Conservation (phyloP, 148 eudicot genomes). For the Talinum fruticosum region DNA sequence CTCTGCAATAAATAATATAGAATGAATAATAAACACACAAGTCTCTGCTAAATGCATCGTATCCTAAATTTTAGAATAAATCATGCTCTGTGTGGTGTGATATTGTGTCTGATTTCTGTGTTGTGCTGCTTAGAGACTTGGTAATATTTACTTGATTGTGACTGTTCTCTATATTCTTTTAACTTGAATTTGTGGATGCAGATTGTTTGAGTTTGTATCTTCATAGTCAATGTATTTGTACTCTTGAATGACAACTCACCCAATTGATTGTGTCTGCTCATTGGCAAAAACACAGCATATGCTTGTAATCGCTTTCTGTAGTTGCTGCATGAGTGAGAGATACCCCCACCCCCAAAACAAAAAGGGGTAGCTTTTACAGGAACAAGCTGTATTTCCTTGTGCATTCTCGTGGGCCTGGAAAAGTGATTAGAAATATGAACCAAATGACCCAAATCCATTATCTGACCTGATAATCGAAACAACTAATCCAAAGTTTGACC, state of each 20-base stretch:
- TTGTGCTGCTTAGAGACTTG: background rate
- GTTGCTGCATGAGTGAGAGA: too few species aligned
- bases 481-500: too few species aligned
- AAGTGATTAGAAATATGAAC: too few species aligned
- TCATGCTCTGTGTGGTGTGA: background rate
- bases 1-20: background rate
- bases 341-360: too few species aligned
- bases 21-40: too few species aligned
- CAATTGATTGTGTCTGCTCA: background rate
- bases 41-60: too few species aligned
- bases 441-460: too few species aligned
- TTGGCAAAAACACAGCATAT: background rate
- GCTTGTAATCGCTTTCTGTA: background rate
- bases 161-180: background rate
- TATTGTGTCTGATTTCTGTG: background rate
- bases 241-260: background rate
- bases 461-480: too few species aligned
- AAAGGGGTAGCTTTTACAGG: too few species aligned
- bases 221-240: background rate
- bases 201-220: background rate
- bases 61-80: too few species aligned
- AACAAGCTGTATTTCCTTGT: too few species aligned
- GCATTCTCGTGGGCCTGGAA: too few species aligned
- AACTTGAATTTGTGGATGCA: background rate
- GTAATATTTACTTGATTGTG: background rate